Evolutionary conservation across 495 filamentous ascomycete genomes (phyloP).

Genomic region (Cudoniella acicularis): DNA sequence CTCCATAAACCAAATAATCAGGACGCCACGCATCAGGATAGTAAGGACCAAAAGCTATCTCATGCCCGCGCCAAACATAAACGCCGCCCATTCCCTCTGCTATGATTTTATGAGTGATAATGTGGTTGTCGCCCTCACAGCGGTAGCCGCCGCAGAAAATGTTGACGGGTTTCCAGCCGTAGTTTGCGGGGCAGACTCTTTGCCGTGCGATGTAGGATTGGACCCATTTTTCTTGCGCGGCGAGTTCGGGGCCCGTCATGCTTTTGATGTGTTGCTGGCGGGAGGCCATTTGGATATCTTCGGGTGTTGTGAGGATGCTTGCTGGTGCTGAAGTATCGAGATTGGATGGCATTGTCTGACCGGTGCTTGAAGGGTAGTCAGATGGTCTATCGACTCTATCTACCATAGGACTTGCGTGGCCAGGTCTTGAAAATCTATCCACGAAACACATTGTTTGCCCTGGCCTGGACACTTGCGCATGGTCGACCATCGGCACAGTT

Average conservation of each 20-base stretch:
- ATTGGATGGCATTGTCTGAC: no score
- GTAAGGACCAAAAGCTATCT: not conserved
- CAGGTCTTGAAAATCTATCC: no score
- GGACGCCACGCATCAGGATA: not conserved
- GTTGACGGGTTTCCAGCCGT: not conserved
- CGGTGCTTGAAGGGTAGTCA: no score
- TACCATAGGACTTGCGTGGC: no score
- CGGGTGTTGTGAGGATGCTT: not conserved
- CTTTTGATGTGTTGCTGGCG: not conserved
- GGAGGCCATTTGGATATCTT: not conserved
- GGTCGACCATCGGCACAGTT: no score
- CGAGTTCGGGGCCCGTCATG: not conserved
- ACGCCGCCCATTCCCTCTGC: not conserved
- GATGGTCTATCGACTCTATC: no score
- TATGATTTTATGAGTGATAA: slow-evolving; percentile 4
- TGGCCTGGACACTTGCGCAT: no score
- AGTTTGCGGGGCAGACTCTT: not conserved
- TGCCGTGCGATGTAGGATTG: not conserved
- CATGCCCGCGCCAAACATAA: not conserved
- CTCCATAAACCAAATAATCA: no score
- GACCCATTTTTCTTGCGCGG: not conserved
- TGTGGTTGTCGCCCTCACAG: not conserved
- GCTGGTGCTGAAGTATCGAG: no score
- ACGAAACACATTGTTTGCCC: no score
- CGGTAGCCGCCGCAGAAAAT: slow-evolving; percentile 1